phyloP scores from a whole-genome alignment of 768 basidiomycete genomes.

The Ramaria sp. region DNA sequence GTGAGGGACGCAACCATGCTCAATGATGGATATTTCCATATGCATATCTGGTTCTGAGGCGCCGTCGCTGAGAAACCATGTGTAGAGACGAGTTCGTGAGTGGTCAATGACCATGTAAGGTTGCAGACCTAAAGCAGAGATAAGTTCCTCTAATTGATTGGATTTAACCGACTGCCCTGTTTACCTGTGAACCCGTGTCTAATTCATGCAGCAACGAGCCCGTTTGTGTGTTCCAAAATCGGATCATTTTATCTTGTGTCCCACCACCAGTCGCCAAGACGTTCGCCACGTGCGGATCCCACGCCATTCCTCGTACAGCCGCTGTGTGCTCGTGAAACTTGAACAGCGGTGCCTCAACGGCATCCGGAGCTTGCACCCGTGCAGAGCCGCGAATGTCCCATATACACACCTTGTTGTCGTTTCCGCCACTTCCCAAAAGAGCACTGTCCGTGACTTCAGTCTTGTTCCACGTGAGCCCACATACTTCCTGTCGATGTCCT shows the following conservation, averaged over 20 bases:
- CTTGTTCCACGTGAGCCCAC: constrained; percentile 86
- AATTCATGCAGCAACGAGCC: constrained; percentile 79
- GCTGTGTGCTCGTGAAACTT: constrained; percentile 96
- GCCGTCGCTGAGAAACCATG: constrained; percentile 93
- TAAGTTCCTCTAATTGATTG: too few species aligned
- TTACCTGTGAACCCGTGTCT: constrained; percentile 93
- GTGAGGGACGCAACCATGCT: constrained; percentile 92
- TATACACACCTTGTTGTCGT: constrained; percentile 98
- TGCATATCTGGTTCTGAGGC: constrained; percentile 92
- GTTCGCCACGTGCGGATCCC: constrained; percentile 92
- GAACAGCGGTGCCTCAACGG: constrained; percentile 64
- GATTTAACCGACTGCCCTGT: constrained; percentile 14
- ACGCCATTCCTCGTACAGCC: constrained; percentile 95
- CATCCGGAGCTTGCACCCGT: constrained; percentile 15
- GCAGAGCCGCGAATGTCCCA: constrained; percentile 74
- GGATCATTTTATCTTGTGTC: constrained; percentile 96
- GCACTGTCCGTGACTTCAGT: constrained; percentile 34
- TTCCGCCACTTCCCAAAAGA: constrained; percentile 84
- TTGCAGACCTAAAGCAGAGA: constrained; percentile 69
- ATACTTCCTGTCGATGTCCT: constrained; percentile 88
- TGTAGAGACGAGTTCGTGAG: constrained; percentile 95
- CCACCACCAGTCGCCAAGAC: constrained; percentile 92
- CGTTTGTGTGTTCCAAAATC: constrained; percentile 91
- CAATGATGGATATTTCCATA: constrained; percentile 89
- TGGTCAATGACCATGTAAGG: constrained; percentile 90